These are phyloP conservation scores for Ceratobasidium sp. DNA, from an alignment of 1,284 basidiomycete species.

Conservation along the genomic window DNA sequence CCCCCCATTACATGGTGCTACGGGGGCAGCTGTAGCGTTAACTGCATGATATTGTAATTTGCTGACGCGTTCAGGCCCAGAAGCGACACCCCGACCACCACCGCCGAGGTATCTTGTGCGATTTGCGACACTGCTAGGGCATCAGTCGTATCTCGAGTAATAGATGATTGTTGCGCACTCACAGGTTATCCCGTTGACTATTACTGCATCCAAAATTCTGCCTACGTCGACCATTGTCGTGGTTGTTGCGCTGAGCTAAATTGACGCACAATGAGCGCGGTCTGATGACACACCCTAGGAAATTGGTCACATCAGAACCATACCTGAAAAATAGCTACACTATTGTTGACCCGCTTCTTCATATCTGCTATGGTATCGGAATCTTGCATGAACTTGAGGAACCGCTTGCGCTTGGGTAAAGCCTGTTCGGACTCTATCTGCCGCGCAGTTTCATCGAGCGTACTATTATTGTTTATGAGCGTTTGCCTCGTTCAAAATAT, in stretches of 20 bases:
- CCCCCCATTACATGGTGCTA: too few relatives aligned
- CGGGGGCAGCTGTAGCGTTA: too few relatives aligned
- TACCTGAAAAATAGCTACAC: neutral
- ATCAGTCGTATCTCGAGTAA: neutral
- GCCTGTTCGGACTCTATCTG: neutral
- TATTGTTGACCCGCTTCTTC: conserved; percentile 4
- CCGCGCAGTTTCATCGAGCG: neutral
- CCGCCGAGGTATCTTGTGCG: neutral
- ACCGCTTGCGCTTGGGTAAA: neutral
- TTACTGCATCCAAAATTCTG: neutral
- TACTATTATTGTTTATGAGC: neutral
- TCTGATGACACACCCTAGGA: neutral
- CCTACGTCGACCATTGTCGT: neutral
- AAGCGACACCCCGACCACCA: neutral
- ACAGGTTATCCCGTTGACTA: neutral
- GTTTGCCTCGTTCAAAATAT: too few relatives aligned
- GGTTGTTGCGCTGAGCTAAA: neutral
- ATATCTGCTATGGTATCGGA: neutral
- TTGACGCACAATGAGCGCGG: neutral
- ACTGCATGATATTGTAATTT: too few relatives aligned
- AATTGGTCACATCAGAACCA: neutral
- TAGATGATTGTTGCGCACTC: neutral
- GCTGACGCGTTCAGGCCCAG: neutral
- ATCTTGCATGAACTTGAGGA: neutral
- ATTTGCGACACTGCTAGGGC: neutral